Evolutionary conservation across 2,329 filamentous ascomycete genomes (phyloP), one percentile per base, ranked within the genome.

Genomic region (Penicillium sp.): DNA sequence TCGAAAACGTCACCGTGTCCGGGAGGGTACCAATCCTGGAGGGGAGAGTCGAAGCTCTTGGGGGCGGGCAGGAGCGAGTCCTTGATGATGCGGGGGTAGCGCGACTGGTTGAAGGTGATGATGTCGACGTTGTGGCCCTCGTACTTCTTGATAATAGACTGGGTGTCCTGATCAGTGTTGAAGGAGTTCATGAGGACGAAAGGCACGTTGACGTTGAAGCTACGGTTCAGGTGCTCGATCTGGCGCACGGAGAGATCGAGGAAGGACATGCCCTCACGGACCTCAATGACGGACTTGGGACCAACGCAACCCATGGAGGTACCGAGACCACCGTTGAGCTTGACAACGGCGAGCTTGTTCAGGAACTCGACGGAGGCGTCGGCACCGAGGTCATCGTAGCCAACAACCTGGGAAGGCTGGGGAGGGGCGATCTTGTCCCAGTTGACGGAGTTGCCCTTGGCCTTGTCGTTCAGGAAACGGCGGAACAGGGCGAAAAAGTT

Each of bases 111-210:
- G 88, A 99, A 99, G 76, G 94, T 97, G 77, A 97, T 84, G 77
- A 99, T 97, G 76, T 99, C 94, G 73, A 99, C 96, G 77, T 97
- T 97, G 86, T 99, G 94, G 65, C 94, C 94, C 83, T 99, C 93
- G 81, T 97, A 99, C 84, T 99, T 99, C 88, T 99, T 99, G 84
- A 99, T 99, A 81, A 99, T 99, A 79, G 91, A 92, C 63, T 93
- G 92, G 51, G 94, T 99, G 75, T 99, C 94, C 71, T 93, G 87
- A 77, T 99, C 93, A 76, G 94, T 99, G 86, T 99, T 99, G 90
- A 99, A 99, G 55, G 94, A 97, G 88, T 99, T 99, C 94, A 99
- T 99, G 70, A 99, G 88, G 68, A 99, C 88, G 79, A 99, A 97
- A 49, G 94, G 94, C 35, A 99, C 94, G 76, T 97, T 97, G 78